Percentiles rank a stretch among this genome's conserved stretches.
Conservation (phyloP, 2,329 filamentous ascomycete species). For the Tetracladium maxilliforme region DNA sequence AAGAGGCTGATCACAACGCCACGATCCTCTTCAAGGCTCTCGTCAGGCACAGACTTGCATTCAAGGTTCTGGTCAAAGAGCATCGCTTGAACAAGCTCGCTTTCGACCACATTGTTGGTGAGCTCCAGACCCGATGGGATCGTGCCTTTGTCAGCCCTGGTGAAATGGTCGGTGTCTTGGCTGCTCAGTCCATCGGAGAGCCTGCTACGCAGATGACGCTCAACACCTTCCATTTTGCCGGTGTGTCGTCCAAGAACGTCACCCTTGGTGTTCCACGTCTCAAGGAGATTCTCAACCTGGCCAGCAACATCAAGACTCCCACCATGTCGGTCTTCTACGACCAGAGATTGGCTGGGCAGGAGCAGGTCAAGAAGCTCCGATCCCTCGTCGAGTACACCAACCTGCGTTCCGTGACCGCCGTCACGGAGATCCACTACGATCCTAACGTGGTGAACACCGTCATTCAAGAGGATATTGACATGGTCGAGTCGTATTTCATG, state of each 20-base stretch:
- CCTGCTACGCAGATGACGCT: constrained; percentile 98
- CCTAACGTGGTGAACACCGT: constrained; percentile 75
- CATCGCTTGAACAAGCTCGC: constrained; percentile 81
- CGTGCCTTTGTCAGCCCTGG: constrained; percentile 78
- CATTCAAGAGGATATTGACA: constrained; percentile 77
- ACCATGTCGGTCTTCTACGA: constrained; percentile 88
- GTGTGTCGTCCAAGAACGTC: constrained; percentile 99
- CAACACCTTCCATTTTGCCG: constrained; percentile 99
- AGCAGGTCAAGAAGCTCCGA: constrained; percentile 72
- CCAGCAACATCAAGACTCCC: constrained; percentile 95
- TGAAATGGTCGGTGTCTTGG: constrained; percentile 97
- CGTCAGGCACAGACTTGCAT: constrained; percentile 76
- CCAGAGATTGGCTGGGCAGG: constrained; percentile 49
- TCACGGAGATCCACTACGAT: constrained; percentile 96
- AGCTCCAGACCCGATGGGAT: constrained; percentile 78
- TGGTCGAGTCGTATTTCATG: constrained; percentile 94
- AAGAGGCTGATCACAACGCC: constrained; percentile 76
- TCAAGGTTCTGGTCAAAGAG: constrained; percentile 79
- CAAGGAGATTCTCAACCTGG: constrained; percentile 98
- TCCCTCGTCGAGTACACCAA: constrained; percentile 91
- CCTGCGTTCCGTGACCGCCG: constrained; percentile 75
- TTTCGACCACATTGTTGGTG: constrained; percentile 83
- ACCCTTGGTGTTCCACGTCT: constrained; percentile 97
- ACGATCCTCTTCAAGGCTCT: constrained; percentile 88
- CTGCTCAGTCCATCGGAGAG: constrained; percentile 96